phyloP scores from a whole-genome alignment of 208 protist species.

The Novymonas esmeraldas region DNA sequence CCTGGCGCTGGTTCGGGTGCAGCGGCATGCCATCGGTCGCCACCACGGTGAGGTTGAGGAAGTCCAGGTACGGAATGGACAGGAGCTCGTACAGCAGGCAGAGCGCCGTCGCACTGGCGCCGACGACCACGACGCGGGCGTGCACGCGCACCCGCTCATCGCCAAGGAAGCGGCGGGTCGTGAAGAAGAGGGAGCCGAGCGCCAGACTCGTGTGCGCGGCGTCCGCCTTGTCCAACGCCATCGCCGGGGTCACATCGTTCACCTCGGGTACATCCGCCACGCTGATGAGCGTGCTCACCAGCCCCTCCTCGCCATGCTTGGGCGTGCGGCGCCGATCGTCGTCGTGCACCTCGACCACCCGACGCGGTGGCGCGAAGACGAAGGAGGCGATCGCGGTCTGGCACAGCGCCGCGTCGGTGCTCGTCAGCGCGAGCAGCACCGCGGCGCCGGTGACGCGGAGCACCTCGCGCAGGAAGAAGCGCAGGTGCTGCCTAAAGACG shows the following conservation, averaged over 20 bases:
- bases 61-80: constrained; percentile 76
- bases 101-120: constrained; percentile 81
- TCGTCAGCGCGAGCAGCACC: constrained; percentile 48
- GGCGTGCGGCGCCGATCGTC: background rate
- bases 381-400: constrained; percentile 52
- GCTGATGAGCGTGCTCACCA: background rate
- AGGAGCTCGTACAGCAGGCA: constrained; percentile 79
- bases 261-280: constrained; percentile 20
- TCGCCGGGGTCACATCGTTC: constrained; percentile 30
- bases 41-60: constrained; percentile 89
- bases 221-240: constrained; percentile 4
- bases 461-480: constrained; percentile 81
- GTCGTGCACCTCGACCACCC: constrained; percentile 77
- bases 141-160: constrained; percentile 81
- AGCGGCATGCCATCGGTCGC: constrained; percentile 81
- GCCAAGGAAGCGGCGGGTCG: constrained; percentile 69
- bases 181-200: constrained; percentile 75
- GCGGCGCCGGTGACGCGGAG: constrained; percentile 69
- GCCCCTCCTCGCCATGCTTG: background rate
- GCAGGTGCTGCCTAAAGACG: constrained; percentile 59
- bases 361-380: constrained; percentile 53
- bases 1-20: constrained; percentile 68
- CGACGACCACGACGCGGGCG: constrained; percentile 86
- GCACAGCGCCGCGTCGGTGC: constrained; percentile 35
- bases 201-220: constrained; percentile 11